phyloP scores from a whole-genome alignment of 495 filamentous ascomycete genomes.

The Geoglossum glabrum region DNA sequence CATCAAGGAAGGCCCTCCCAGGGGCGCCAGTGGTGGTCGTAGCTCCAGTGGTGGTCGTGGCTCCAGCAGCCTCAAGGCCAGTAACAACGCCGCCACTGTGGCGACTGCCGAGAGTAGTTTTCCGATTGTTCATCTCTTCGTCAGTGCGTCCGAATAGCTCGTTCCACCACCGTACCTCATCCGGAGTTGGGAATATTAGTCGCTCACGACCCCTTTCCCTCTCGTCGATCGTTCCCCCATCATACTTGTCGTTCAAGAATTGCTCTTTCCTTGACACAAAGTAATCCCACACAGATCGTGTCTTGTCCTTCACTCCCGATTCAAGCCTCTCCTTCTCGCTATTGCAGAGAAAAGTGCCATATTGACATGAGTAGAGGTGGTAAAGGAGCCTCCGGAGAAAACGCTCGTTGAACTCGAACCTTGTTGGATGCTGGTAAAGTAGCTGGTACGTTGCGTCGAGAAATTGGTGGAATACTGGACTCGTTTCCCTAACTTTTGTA shows the following conservation, averaged over 20 bases:
- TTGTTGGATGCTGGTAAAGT: slow-evolving; percentile 62
- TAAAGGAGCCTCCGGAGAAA: slow-evolving; percentile 82
- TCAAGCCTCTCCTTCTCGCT: slow-evolving; percentile 77
- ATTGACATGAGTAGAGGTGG: slow-evolving; percentile 90
- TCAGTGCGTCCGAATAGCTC: slow-evolving; percentile 71
- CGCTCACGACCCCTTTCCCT: slow-evolving; percentile 56
- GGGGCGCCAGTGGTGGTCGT: slow-evolving; percentile 5
- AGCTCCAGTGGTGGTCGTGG: slow-evolving; percentile 4
- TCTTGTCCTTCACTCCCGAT: slow-evolving; percentile 45
- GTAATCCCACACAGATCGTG: slow-evolving; percentile 89
- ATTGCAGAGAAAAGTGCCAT: slow-evolving; percentile 91
- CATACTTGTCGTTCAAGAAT: slow-evolving; percentile 65
- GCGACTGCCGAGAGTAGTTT: not conserved
- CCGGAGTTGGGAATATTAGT: slow-evolving; percentile 54
- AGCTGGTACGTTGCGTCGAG: slow-evolving; percentile 90
- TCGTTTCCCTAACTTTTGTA: slow-evolving; percentile 66
- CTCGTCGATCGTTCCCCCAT: slow-evolving; percentile 60
- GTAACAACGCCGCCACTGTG: slow-evolving; percentile 4
- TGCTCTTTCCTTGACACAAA: slow-evolving; percentile 60
- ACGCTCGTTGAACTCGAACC: slow-evolving; percentile 94
- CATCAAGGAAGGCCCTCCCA: slow-evolving; percentile 5
- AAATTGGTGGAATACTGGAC: slow-evolving; percentile 97
- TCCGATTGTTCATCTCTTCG: slow-evolving; percentile 74
- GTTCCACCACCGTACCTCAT: slow-evolving; percentile 73
- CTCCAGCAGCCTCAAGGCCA: slow-evolving; percentile 7